A percentile compares a stretch with the other conserved stretches of the same genome.
Evolutionary conservation across 148 eudicot genomes (phyloP).

Genomic region (Suaeda aralocaspica): DNA sequence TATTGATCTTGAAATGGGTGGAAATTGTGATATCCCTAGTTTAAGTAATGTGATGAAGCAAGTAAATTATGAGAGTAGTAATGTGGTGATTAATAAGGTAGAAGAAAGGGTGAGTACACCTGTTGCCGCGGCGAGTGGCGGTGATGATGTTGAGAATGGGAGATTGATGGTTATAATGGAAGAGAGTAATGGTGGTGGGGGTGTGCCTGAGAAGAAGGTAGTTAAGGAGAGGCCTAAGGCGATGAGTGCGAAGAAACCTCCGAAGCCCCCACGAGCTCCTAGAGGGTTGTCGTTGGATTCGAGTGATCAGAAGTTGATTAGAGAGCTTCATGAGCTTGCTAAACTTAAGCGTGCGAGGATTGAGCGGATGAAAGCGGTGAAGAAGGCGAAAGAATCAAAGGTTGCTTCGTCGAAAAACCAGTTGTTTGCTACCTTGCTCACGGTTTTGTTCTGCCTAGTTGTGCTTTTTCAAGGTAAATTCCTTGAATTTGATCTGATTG

Average conservation of each 20-base stretch:
- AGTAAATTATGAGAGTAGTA: not conserved
- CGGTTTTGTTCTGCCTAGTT: slow-evolving; percentile 60
- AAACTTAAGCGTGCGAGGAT: slow-evolving; percentile 65
- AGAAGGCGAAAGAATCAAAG: slow-evolving; percentile 71
- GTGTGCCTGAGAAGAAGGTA: slow-evolving; percentile 29
- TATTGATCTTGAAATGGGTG: slow-evolving; percentile 61
- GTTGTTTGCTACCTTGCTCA: slow-evolving; percentile 55
- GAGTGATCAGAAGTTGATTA: slow-evolving; percentile 79
- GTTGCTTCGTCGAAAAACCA: slow-evolving; percentile 47
- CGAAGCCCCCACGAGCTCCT: slow-evolving; percentile 79
- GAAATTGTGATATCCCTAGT: slow-evolving; percentile 15
- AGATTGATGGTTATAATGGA: slow-evolving; percentile 33
- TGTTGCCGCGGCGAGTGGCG: slow-evolving; percentile 13
- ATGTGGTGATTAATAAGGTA: slow-evolving; percentile 16
- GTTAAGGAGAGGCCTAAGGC: slow-evolving; percentile 54
- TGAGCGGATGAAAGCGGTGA: slow-evolving; percentile 78
- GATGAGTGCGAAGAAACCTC: slow-evolving; percentile 68
- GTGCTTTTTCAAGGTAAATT: slow-evolving; percentile 71
- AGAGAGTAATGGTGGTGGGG: slow-evolving; percentile 28
- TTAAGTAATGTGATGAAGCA: slow-evolving; percentile 21
- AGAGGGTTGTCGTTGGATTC: slow-evolving; percentile 72
- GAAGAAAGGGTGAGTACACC: slow-evolving; percentile 28
- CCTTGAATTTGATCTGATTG: not conserved
- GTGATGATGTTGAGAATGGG: slow-evolving; percentile 26
- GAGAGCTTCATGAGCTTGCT: slow-evolving; percentile 68